Evolutionary conservation across 106 monocot genomes (phyloP).

Genomic region (Posidonia australis): DNA sequence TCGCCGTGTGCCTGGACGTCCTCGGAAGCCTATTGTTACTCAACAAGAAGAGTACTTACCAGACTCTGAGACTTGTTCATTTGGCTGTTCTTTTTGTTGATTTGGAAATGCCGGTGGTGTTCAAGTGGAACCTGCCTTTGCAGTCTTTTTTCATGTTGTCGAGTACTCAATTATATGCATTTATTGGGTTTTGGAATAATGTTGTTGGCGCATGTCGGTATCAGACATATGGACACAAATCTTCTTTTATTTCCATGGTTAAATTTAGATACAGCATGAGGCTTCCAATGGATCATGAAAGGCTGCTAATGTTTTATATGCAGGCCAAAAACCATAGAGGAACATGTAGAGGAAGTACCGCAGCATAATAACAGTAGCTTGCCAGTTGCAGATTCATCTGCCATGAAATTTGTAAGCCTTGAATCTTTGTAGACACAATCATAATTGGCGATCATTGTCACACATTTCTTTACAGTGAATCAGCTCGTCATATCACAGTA

Average conservation of each 20-base stretch:
- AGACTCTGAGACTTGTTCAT: conserved; percentile 22
- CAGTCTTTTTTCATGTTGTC: neutral
- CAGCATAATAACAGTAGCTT: conserved; percentile 19
- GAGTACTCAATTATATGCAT: no score
- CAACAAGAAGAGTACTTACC: conserved; percentile 64
- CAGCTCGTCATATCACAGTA: neutral
- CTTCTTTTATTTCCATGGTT: neutral
- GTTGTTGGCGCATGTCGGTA: neutral
- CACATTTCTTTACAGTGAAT: no score
- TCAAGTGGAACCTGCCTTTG: neutral
- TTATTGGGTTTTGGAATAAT: neutral
- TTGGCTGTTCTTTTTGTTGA: neutral
- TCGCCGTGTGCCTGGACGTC: conserved; percentile 85
- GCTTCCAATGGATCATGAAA: neutral
- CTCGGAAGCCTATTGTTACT: conserved; percentile 72
- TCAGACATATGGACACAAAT: neutral
- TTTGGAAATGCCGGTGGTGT: neutral
- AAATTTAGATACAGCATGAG: neutral
- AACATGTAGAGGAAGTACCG: conserved; percentile 47
- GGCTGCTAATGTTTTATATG: conserved; percentile 10
- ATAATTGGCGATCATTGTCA: neutral
- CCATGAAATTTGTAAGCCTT: conserved; percentile 60
- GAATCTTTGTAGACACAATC: neutral
- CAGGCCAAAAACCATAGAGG: conserved; percentile 63
- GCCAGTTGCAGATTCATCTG: conserved; percentile 42